Conservation (phyloP, 2,329 filamentous ascomycete genomes). For the Phyllosticta citribraziliensis region DNA sequence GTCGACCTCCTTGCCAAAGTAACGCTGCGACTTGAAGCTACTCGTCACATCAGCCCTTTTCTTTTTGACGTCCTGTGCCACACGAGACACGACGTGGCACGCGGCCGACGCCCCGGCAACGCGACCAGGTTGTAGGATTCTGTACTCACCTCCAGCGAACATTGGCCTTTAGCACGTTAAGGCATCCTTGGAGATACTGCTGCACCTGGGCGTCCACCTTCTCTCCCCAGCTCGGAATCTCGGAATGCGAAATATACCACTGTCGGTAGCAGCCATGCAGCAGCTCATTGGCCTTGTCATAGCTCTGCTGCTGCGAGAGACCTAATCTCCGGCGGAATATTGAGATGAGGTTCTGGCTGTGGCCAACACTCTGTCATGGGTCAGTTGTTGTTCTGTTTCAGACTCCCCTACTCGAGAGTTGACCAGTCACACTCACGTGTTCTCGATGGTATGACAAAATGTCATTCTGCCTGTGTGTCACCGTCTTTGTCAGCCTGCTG, state of each 20-base stretch:
- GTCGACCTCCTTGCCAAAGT: slow-evolving; percentile 8
- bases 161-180: slow-evolving; percentile 10
- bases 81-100: slow-evolving; percentile 9
- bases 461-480: slow-evolving; percentile 9
- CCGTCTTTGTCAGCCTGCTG: not conserved
- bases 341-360: slow-evolving; percentile 10
- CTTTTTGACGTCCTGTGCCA: not conserved
- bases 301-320: slow-evolving; percentile 10
- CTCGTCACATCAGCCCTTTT: not conserved
- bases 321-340: slow-evolving; percentile 10
- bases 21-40: slow-evolving; percentile 10
- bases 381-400: slow-evolving; percentile 3
- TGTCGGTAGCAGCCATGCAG: slow-evolving; percentile 10
- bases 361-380: slow-evolving; percentile 10
- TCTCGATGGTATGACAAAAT: slow-evolving; percentile 11
- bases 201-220: slow-evolving; percentile 10
- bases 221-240: slow-evolving; percentile 9
- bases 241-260: slow-evolving; percentile 10
- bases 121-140: slow-evolving; percentile 1
- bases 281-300: slow-evolving; percentile 9
- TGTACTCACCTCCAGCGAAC: slow-evolving; percentile 10
- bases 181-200: slow-evolving; percentile 7
- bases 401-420: not conserved
- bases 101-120: slow-evolving; percentile 6
- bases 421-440: slow-evolving; percentile 4